Base-by-base conservation (phyloP, 2,329 filamentous ascomycete genomes). In the Paramyrothecium sp. region DNA sequence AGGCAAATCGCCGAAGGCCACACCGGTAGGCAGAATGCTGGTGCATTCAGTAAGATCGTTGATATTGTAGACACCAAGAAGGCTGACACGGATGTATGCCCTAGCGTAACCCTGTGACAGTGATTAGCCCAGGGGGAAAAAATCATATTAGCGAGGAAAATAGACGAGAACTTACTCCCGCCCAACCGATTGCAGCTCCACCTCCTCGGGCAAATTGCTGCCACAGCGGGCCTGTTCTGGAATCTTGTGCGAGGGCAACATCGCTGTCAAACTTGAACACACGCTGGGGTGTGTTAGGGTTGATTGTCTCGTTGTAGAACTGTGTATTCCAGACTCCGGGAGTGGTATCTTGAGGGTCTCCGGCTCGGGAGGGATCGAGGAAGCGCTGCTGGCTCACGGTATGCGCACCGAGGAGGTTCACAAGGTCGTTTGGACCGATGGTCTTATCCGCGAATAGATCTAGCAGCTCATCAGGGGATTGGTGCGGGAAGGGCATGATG, bases 61-160 rank as follows among this genome's bases (percentile, higher is more conserved):
- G 64, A 83, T 78, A 60, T 82, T 81, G 59, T 78, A 73, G 7
- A 83, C 79, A 8, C 81, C 81, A 7, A 84, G 75, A 12, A 83
- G 67, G 20, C 75, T 78, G 34, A 84, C 69, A 12, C 80, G 77
- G 41, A 81, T 73, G 61, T 82, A 83, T 7, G 77, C 80, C 38
- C 71, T 69, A 3, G 79, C 73, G 57, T 79, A 83, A 51, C 76
- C 79, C 73, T 76, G 19, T 30, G 16, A 30, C 19, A 8, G 17
- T n/a, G 53, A 21, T 51, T n/a, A 51, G 49, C 13, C 47, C 19
- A 47, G 52, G 17, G 26, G 16, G 26, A 21, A 22, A 11, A n/a
- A 41, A 21, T 41, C n/a, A 30, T 30, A 10, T 30, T 4, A 5
- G 4, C 10, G 26, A 30, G 10, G n/a, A 30, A 10, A 17, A 16